Evolutionary conservation across 352 stramenopile genomes (phyloP).

Genomic region (Pythium biforme): DNA sequence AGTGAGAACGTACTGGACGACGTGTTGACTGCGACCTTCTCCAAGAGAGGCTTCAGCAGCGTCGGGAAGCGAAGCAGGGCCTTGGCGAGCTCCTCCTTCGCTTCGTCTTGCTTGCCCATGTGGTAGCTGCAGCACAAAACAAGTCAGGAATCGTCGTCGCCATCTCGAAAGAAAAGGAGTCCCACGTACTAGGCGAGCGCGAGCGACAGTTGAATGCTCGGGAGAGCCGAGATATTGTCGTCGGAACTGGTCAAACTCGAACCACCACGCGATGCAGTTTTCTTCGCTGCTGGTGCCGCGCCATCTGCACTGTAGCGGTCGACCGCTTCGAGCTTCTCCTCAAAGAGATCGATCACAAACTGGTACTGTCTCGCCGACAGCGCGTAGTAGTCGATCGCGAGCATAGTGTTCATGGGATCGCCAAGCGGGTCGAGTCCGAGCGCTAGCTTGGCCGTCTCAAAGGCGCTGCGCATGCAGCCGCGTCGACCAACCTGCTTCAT

Average conservation of each 20-base stretch:
- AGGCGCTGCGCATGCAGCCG: slow-evolving; percentile 82
- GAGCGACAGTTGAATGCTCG: slow-evolving; percentile 76
- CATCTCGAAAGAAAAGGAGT: neutral
- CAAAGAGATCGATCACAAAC: slow-evolving; percentile 67
- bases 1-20: slow-evolving; percentile 48
- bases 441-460: slow-evolving; percentile 76
- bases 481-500: slow-evolving; percentile 84
- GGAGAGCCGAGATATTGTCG: slow-evolving; percentile 49
- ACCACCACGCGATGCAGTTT: slow-evolving; percentile 1
- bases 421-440: slow-evolving; percentile 73
- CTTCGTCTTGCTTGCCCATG: slow-evolving; percentile 52
- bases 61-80: slow-evolving; percentile 69
- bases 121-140: slow-evolving; percentile 50
- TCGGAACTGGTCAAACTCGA: neutral
- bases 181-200: slow-evolving; percentile 66
- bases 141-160: no score
- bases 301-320: slow-evolving; percentile 35
- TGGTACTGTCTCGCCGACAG: slow-evolving; percentile 76
- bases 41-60: slow-evolving; percentile 65
- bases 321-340: slow-evolving; percentile 56
- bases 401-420: slow-evolving; percentile 78
- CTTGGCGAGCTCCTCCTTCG: slow-evolving; percentile 56
- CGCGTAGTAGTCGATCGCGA: slow-evolving; percentile 85
- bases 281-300: neutral
- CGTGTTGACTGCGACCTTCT: slow-evolving; percentile 70